Conservation (phyloP, 139 green algal genomes). For the Chlorella sp. region DNA sequence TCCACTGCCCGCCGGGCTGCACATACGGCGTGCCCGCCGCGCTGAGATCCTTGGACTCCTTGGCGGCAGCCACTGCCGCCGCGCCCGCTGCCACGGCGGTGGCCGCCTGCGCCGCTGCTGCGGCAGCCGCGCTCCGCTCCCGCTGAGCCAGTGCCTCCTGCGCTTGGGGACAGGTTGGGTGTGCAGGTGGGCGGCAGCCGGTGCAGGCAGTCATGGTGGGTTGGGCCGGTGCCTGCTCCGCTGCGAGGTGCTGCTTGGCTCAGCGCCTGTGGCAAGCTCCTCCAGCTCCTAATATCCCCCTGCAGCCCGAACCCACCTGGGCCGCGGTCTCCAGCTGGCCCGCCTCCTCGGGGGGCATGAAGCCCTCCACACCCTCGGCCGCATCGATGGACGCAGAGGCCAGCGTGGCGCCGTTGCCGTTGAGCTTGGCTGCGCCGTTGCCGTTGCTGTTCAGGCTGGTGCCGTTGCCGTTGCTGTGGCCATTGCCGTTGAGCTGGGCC, state of each 20-base stretch:
- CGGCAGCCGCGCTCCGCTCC: background rate
- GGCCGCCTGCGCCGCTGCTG: background rate
- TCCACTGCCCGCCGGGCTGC: constrained; percentile 73
- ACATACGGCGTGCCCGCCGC: constrained; percentile 66
- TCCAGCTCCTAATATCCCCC: too few relatives aligned
- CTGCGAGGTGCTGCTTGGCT: too few relatives aligned
- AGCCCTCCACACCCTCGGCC: constrained; percentile 56
- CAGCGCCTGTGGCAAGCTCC: too few relatives aligned
- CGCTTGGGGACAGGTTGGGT: too few relatives aligned
- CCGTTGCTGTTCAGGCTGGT: constrained; percentile 40
- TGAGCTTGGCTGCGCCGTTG: constrained; percentile 35
- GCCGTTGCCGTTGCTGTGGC: background rate
- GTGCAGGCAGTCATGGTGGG: too few relatives aligned
- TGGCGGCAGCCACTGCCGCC: background rate
- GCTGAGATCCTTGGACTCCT: too few relatives aligned
- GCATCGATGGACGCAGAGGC: constrained; percentile 25
- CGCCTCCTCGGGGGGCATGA: constrained; percentile 55
- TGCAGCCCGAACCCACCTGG: background rate
- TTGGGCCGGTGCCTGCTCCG: too few relatives aligned
- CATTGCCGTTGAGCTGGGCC: background rate
- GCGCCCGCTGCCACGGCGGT: background rate
- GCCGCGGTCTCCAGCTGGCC: constrained; percentile 71
- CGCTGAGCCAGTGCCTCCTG: background rate
- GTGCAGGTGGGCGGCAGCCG: too few relatives aligned
- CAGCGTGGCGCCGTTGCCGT: constrained; percentile 24